Evolutionary conservation across 768 basidiomycete genomes (phyloP), one percentile per base, ranked within the genome.

Genomic region (Tulasnella sp.): DNA sequence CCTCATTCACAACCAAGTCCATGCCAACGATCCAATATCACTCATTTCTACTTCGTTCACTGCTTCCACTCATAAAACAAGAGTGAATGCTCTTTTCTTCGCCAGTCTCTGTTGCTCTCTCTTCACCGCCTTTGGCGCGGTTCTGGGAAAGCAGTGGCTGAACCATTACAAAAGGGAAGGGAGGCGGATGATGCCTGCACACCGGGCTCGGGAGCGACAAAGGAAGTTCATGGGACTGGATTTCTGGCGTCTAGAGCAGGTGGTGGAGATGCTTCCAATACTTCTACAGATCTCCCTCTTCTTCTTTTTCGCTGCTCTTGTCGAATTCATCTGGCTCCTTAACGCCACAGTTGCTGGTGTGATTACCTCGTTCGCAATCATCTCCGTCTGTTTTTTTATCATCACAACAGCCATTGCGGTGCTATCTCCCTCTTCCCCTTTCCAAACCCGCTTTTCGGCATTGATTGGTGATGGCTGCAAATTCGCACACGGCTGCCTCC

Each of bases 111-210:
- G 46, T n/a, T 32, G 46, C 16, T 34, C 32, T 22, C 29, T 48
- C 13, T 25, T 48, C 5, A 19, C 46, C 20, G 46, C 46, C 2
- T 31, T 34, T 9, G 46, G 46, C 16, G 46, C 46, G 29, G 27
- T 48, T 31, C 20, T 48, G n/a, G 46, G 46, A 3, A 48, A 48
- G 19, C 28, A 48, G 33, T 48, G 46, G 46, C 46, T 48, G 4
- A n/a, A 34, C 22, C 34, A 16, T 22, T 35, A 19, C 25, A 35
- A 48, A 22, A 31, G 46, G 7, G 37, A n/a, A 16, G 31, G 46
- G 3, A 31, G 37, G 31, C 22, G 28, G 8, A 35, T 31, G 13
- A 7, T 35, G 28, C 20, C n/a, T 15, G 46, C 34, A 19, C 20
- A 32, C 3, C 46, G 37, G 27, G 31, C 4, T 9, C 4, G 32